Percentiles rank a stretch among this genome's conserved stretches.
phyloP scores from a whole-genome alignment of 2,329 filamentous ascomycete species.

The Clarireedia hainanense region DNA sequence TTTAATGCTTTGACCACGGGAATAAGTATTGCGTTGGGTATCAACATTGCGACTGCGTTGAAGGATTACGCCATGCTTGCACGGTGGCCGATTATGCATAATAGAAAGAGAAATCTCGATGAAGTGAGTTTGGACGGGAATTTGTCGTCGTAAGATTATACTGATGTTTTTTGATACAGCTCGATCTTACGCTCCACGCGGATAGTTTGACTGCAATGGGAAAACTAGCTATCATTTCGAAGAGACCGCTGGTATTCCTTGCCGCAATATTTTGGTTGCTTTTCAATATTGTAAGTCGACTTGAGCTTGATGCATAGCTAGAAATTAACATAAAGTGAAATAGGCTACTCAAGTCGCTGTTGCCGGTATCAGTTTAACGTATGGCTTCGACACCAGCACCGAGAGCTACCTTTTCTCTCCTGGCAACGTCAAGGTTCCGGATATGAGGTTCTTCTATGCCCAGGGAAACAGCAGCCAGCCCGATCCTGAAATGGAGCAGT shows the following conservation, averaged over 20 bases:
- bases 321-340: background rate
- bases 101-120: conserved; percentile 30
- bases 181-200: conserved; percentile 28
- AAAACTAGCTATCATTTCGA: conserved; percentile 25
- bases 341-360: conserved; percentile 37
- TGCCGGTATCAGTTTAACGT: conserved; percentile 36
- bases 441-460: conserved; percentile 31
- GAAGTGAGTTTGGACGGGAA: conserved; percentile 30
- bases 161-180: conserved; percentile 13
- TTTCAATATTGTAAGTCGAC: conserved; percentile 26
- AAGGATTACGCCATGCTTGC: conserved; percentile 37
- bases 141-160: background rate
- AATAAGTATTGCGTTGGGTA: conserved; percentile 35
- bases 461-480: conserved; percentile 20
- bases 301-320: background rate
- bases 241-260: conserved; percentile 24
- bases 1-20: conserved; percentile 39
- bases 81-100: conserved; percentile 39
- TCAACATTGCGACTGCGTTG: conserved; percentile 36
- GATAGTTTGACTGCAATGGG: conserved; percentile 29
- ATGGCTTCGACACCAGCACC: conserved; percentile 34
- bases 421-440: conserved; percentile 32
- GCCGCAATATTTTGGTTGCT: conserved; percentile 27
- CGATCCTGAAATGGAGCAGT: conserved; percentile 31
- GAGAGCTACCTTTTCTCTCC: conserved; percentile 27